A percentile compares a stretch with the other conserved stretches of the same genome.
Conservation (phyloP, 148 eudicot species). For the Vaccinium macrocarpon region DNA sequence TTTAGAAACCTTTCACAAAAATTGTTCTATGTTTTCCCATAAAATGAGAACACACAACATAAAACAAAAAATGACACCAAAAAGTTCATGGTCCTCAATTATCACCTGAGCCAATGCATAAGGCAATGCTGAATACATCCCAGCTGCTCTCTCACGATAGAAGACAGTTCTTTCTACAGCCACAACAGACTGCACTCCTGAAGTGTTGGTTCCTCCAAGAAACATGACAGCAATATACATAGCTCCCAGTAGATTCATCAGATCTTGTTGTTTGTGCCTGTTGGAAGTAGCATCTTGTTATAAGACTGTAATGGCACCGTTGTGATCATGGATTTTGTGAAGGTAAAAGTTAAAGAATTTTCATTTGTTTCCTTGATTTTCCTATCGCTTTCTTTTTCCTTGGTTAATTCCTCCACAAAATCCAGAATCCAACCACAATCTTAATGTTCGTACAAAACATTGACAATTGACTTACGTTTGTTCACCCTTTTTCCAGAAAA, state of each 20-base stretch:
- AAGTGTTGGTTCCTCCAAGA: conserved; percentile 48
- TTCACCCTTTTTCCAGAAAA: conserved; percentile 47
- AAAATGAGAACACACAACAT: neutral
- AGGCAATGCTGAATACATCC: conserved; percentile 54
- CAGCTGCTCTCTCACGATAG: conserved; percentile 55
- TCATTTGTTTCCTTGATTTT: neutral
- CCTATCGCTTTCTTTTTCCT: neutral
- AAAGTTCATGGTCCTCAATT: neutral
- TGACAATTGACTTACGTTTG: conserved; percentile 27
- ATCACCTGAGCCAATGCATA: conserved; percentile 53
- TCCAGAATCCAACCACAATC: neutral
- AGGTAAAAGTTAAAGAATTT: neutral
- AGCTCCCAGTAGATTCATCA: conserved; percentile 44
- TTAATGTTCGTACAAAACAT: neutral
- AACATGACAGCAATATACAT: conserved; percentile 44
- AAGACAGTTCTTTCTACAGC: conserved; percentile 51
- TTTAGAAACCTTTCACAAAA: neutral
- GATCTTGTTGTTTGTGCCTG: conserved; percentile 46
- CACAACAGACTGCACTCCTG: conserved; percentile 43
- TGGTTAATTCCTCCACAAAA: neutral
- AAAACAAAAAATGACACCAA: neutral
- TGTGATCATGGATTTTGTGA: neutral
- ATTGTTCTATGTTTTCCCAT: neutral
- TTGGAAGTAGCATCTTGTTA: neutral
- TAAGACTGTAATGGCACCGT: neutral